A percentile compares a stretch with the other conserved stretches of the same genome.
Evolutionary conservation across 176 grass and related monocot genomes (phyloP).

Genomic region (Hyparrhenia diplandra): DNA sequence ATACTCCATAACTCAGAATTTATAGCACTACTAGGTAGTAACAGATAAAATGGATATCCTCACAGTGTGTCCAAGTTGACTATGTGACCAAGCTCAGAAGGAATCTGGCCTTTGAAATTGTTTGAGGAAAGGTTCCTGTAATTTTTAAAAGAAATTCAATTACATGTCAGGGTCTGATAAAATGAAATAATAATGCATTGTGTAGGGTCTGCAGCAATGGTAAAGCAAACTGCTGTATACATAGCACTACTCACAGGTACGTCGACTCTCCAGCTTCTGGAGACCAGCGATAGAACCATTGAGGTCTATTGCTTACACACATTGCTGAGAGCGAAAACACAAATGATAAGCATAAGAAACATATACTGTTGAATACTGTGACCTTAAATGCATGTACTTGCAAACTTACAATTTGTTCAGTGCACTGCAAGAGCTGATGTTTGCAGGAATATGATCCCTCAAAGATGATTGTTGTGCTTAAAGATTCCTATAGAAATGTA

Average conservation of each 20-base stretch:
- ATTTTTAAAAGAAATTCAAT: background rate
- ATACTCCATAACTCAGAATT: background rate
- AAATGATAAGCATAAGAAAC: background rate
- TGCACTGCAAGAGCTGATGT: conserved; percentile 90
- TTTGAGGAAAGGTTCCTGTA: conserved; percentile 95
- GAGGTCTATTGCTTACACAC: conserved; percentile 79
- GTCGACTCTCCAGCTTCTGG: conserved; percentile 81
- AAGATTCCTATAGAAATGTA: conserved; percentile 59
- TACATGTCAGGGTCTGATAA: background rate
- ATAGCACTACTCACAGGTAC: conserved; percentile 96
- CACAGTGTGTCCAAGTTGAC: conserved; percentile 97
- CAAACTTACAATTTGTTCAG: conserved; percentile 95
- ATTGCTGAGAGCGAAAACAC: conserved; percentile 56
- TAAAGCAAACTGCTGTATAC: background rate
- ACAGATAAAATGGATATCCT: conserved; percentile 32
- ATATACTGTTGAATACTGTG: background rate
- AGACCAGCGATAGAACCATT: conserved; percentile 90
- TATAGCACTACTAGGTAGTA: background rate
- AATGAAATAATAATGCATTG: background rate
- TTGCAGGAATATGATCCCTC: conserved; percentile 79
- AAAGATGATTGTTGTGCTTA: conserved; percentile 88
- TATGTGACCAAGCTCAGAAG: conserved; percentile 77
- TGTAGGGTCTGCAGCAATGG: background rate
- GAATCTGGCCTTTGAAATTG: conserved; percentile 83
- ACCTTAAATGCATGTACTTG: background rate